Conservation (phyloP, 306 rosid genomes). For the Purshia tridentata region DNA sequence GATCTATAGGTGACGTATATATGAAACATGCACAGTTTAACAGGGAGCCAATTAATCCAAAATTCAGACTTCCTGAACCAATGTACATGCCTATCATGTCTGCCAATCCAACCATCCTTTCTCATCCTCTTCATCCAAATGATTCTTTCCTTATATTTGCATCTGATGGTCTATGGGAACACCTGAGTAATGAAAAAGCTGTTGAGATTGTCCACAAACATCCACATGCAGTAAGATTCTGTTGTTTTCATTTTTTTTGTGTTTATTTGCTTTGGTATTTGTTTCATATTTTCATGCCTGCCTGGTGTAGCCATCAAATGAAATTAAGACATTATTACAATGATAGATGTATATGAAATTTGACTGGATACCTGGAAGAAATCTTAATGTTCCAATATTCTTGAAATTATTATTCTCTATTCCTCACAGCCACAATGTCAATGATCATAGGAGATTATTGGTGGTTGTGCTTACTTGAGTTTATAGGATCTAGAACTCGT, state of each 20-base stretch:
- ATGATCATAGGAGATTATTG: not conserved
- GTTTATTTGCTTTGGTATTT: slow-evolving; percentile 14
- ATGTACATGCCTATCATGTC: slow-evolving; percentile 75
- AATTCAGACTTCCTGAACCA: slow-evolving; percentile 89
- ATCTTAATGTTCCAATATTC: not conserved
- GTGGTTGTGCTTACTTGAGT: not conserved
- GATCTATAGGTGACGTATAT: slow-evolving; percentile 87
- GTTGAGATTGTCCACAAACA: slow-evolving; percentile 80
- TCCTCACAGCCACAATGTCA: not conserved
- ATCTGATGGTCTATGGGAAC: slow-evolving; percentile 98
- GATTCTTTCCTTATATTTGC: slow-evolving; percentile 97
- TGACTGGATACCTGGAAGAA: not conserved
- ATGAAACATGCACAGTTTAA: slow-evolving; percentile 79
- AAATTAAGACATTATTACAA: not conserved
- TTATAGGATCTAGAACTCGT: not conserved
- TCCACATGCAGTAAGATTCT: slow-evolving; percentile 64
- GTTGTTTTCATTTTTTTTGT: slow-evolving; percentile 17
- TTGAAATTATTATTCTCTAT: not conserved
- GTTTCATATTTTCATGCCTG: slow-evolving; percentile 3
- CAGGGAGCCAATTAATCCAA: slow-evolving; percentile 61
- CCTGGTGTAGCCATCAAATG: slow-evolving; percentile 1
- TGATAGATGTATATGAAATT: not conserved
- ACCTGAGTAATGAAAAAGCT: slow-evolving; percentile 81
- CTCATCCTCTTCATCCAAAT: slow-evolving; percentile 76
- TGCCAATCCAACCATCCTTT: slow-evolving; percentile 71